Conservation (phyloP, 805 yeast species). For the Candida piceae region DNA sequence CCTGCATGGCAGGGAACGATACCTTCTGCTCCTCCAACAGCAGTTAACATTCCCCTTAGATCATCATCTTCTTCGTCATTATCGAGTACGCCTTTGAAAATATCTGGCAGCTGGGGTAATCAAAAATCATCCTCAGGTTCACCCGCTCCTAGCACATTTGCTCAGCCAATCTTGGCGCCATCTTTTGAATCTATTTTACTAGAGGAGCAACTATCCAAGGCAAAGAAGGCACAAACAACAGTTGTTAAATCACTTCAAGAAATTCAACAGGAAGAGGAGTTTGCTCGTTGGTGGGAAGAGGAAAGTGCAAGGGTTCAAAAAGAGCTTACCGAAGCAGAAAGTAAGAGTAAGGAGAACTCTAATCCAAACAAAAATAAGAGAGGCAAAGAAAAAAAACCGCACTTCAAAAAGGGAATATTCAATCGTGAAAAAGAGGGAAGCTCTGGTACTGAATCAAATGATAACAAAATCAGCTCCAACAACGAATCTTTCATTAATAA, state of each 20-base stretch:
- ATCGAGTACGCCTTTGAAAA: not conserved
- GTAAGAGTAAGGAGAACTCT: conserved; percentile 4
- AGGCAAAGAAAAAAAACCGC: not conserved
- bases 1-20: not conserved
- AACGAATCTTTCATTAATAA: too few species aligned
- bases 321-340: conserved; percentile 21
- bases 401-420: not conserved
- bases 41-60: not conserved
- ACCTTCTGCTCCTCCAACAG: not conserved
- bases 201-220: conserved; percentile 23
- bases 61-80: conserved; percentile 1
- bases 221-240: conserved; percentile 14
- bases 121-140: not conserved
- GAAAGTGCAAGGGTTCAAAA: conserved; percentile 65
- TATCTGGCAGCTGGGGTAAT: not conserved
- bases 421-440: not conserved
- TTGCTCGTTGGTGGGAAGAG: conserved; percentile 83
- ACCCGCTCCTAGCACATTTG: not conserved
- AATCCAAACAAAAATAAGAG: not conserved
- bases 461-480: not conserved
- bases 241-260: conserved; percentile 51
- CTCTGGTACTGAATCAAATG: not conserved
- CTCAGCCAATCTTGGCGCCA: conserved; percentile 12
- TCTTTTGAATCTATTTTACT: conserved; percentile 24
- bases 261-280: conserved; percentile 75